Base-by-base conservation (phyloP, 805 yeast genomes). In the Teunomyces cretensis region DNA sequence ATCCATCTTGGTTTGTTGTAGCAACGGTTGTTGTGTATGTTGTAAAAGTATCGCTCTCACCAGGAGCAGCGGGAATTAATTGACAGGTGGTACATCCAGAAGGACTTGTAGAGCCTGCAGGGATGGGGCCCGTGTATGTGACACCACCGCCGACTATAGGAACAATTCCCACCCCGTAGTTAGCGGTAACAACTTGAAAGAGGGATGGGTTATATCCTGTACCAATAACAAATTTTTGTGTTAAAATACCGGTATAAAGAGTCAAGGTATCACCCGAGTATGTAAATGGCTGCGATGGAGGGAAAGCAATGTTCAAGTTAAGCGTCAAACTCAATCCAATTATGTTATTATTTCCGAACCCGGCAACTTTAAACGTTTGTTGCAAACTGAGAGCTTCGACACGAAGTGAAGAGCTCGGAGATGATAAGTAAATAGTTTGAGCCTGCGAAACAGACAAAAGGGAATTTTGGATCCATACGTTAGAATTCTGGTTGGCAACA, bases 311-410 rank as follows among this genome's bases (percentile, higher is more conserved):
- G 2, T 11, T 24, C 3, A 15, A 24, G 24, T 43, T 43, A 22
- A 49, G 49, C 3, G 49, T 30, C 5, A 39, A 14, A 51, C 51
- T 50, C 39, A 58, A 42, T 15, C 63, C 65, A 46, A 61, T 57
- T 15, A 48, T 41, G 44, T 62, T 62, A 9, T 61, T 61, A 39
- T 51, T 50, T 45, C 67, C 67, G 47, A 52, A 62, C 15, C 65
- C 65, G 19, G 55, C 55, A 41, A 62, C 62, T 1, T 50, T 52
- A 48, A 48, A 52, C 17, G 57, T 50, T 45, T 56, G 59, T 6
- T 43, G 28, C 12, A 41, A 33, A 39, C 48, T 49, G 42, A 52
- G 50, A 39, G 60, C 56, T 26, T 54, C 49, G 9, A 48, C 55
- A 31, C 45, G 16, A 12, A 52, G 19, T 9, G 43, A n/a, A 2